These are phyloP conservation scores for Esteya vermicola DNA, from an alignment of 2,329 filamentous ascomycete genomes.

Conservation along the genomic window DNA sequence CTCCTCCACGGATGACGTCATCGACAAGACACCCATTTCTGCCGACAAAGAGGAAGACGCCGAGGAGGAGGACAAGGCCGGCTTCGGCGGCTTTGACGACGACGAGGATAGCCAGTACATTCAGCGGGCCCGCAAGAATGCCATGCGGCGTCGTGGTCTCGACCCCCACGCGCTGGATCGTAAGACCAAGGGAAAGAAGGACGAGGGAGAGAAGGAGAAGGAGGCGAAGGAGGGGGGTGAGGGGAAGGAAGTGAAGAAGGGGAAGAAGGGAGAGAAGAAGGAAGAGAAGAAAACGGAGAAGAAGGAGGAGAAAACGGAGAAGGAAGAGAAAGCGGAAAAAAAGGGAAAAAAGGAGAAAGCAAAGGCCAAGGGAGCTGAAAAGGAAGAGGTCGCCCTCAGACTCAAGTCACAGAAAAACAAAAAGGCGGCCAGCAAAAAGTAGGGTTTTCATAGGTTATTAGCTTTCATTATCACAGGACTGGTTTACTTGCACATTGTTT, in stretches of 20 bases:
- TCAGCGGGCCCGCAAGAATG: constrained; percentile 56
- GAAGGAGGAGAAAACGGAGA: constrained; percentile 12
- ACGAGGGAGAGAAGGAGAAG: constrained; percentile 3
- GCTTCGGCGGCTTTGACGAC: constrained; percentile 61
- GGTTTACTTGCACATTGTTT: too few relatives aligned
- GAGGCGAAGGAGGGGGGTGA: constrained; percentile 7
- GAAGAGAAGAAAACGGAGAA: constrained; percentile 10
- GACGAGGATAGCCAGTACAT: constrained; percentile 60
- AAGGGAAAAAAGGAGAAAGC: neutral
- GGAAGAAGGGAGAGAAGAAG: constrained; percentile 9
- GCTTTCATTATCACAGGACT: too few relatives aligned
- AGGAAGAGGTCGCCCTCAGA: too few relatives aligned
- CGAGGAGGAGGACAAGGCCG: constrained; percentile 17
- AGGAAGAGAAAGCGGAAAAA: neutral
- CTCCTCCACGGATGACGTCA: constrained; percentile 15
- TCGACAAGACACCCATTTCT: constrained; percentile 58
- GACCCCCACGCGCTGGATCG: constrained; percentile 48
- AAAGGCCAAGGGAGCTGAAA: too few relatives aligned
- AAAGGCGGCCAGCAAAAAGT: too few relatives aligned
- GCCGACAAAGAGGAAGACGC: constrained; percentile 27
- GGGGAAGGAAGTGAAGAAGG: constrained; percentile 8
- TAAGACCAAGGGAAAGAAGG: constrained; percentile 12
- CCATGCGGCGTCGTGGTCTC: constrained; percentile 59
- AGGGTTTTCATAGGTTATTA: too few relatives aligned
- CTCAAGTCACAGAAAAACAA: too few relatives aligned